phyloP scores from a whole-genome alignment of 192 early-diverging fungal genomes.

The Umbelopsis ramanniana region DNA sequence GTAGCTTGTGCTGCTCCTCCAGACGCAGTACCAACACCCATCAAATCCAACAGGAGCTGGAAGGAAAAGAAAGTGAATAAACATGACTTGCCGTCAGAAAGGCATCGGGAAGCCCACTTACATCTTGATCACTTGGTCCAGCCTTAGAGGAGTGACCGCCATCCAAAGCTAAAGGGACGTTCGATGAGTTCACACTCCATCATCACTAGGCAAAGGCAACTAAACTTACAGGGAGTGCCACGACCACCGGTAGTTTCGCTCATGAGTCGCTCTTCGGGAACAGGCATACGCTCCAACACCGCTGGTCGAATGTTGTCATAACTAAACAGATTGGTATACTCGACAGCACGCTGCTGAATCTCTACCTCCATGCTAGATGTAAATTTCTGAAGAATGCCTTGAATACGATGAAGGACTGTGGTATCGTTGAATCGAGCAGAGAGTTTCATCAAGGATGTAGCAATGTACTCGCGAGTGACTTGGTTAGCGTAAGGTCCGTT shows the following conservation, averaged over 20 bases:
- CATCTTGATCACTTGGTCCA: slow-evolving; percentile 58
- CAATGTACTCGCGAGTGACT: slow-evolving; percentile 77
- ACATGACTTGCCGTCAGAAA: slow-evolving; percentile 33
- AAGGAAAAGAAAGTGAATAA: slow-evolving; percentile 26
- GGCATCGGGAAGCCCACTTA: slow-evolving; percentile 41
- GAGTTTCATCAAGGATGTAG: slow-evolving; percentile 91
- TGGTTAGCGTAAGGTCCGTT: slow-evolving; percentile 81
- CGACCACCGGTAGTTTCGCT: slow-evolving; percentile 25
- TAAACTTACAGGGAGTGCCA: slow-evolving; percentile 24
- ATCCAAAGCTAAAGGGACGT: slow-evolving; percentile 8
- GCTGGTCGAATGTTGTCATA: slow-evolving; percentile 73
- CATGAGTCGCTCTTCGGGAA: slow-evolving; percentile 62
- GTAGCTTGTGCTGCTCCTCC: slow-evolving; percentile 36
- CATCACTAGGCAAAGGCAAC: background rate
- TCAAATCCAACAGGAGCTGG: slow-evolving; percentile 68
- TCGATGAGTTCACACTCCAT: background rate
- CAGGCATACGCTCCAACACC: slow-evolving; percentile 94
- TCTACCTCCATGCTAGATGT: slow-evolving; percentile 83
- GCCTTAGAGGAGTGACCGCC: slow-evolving; percentile 17
- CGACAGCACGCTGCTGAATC: slow-evolving; percentile 93
- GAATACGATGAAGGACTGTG: slow-evolving; percentile 54
- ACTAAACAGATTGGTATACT: slow-evolving; percentile 83
- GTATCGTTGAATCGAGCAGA: slow-evolving; percentile 74
- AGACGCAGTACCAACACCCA: slow-evolving; percentile 64
- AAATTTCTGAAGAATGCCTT: slow-evolving; percentile 62